Evolutionary conservation across 1,284 basidiomycete species (phyloP), one percentile per base, ranked within the genome.

Genomic region (Irpex rosettiformis): DNA sequence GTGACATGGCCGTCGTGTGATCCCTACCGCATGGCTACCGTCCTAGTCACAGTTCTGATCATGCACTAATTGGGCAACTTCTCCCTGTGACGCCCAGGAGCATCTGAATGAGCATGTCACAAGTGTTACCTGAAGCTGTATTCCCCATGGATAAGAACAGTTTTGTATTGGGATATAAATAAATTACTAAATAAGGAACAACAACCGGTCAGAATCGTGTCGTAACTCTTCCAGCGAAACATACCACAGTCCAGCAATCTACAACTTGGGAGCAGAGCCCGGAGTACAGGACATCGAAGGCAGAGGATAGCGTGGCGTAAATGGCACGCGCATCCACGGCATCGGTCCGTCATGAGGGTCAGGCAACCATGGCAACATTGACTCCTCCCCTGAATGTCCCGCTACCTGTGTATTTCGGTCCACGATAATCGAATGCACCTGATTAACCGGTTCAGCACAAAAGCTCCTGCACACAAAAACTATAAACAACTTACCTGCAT

Each of bases 361-460:
- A 28, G 48, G 48, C 27, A 51, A 51, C 48, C 48, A 51, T 28
- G 48, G 48, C 13, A 28, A 16, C 25, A 25, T 22, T 8, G 48
- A 25, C 10, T 51, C 48, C 7, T 51, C 48, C 10, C 22, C 25
- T 24, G 27, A 28, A 27, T 22, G 48, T 5, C 48, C 48, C 11
- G 48, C 27, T n/a, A 22, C 72, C 62, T 82, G 80, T 6, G 79
- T 78, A 69, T 85, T 85, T 58, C 85, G 75, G 49, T 86, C 84
- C 81, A 87, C 82, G 82, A 88, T 82, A 60, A 88, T 79, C 53
- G 79, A 77, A 65, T 87, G 86, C 42, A 83, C 67, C 81, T 82
- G 61, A 52, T 43, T 18, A n/a, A n/a, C 21, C 30, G 21, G 10
- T 56, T 28, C 16, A 55, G 29, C 47, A 55, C 13, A 37, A 18